Evolutionary conservation across 768 basidiomycete species (phyloP), one percentile per base, ranked within the genome.

Genomic region (Chalciporus chontae): DNA sequence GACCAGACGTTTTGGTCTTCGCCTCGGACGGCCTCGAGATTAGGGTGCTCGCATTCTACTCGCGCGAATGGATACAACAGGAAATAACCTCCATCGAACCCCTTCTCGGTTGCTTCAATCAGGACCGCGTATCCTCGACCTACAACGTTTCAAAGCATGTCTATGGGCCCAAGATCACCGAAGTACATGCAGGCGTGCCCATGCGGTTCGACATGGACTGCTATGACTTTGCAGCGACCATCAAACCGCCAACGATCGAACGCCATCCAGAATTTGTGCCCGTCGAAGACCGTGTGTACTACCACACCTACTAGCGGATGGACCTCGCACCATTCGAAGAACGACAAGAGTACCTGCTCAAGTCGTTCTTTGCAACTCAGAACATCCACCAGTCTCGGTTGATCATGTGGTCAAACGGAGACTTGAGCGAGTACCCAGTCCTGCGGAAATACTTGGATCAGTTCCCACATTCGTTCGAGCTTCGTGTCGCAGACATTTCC

Each of bases 331-430:
- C 84, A 1, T 93, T 98, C 58, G 83, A 77, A 3, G 75, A 79
- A 48, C 77, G 94, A 21, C 94, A 98, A 61, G 88, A 92, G 63
- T 85, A 83, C 73, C 90, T 95, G 77, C 78, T 98, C 64, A 87
- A 90, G 61, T 91, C 91, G 3, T 94, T 94, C 66, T 90, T 98
- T 53, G 90, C 93, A 3, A 97, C 94, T 5, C 95, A 98, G 66
- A 79, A 90, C 52, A 55, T 84, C 14, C 60, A 70, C 1, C 67
- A 76, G 40, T 76, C 85, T 14, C 79, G 80, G 17, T 70, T 98
- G 49, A 77, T 94, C 40, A 71, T 99, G 47, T 98, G 95, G 95
- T 91, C 94, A 10, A 96, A 96, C 58, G 91, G 89, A 3, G 82
- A 90, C 62, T 69, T 90, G 43, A 64, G 72, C 42, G 47, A 56